Evolutionary conservation across 148 eudicot species (phyloP), one percentile per base, ranked within the genome.

Genomic region (Dysphania ambrosioides): DNA sequence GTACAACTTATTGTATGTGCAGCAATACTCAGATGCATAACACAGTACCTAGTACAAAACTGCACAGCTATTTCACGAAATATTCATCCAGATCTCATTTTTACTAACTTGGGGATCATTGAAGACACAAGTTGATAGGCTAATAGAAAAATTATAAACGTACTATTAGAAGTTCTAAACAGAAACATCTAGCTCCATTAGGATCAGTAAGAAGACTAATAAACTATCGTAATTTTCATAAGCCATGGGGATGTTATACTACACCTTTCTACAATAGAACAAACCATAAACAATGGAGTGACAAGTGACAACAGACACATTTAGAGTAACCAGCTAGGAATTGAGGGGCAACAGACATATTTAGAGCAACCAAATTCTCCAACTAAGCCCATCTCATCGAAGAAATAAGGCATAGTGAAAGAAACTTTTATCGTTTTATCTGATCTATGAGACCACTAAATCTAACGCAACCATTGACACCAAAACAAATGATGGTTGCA

Each of bases 401-500:
- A 44, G 3, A 1, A 35, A 65, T 23, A 38, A 65, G 15, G 12
- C 47, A 2, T 35, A 65, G 69, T 65, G 5, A 16, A 36, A 19
- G 19, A 31, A 31, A 2, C 35, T 32, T 18, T 18, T 63, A 2
- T 19, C 24, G 3, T 8, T 23, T 24, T 6, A 12, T 49, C 12
- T 9, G 27, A 41, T 72, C 53, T 16, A 26, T 26, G 12, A 21
- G 4, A 62, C 70, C 77, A 64, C n/a, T 26, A 75, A 27, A 40
- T 11, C 49, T 58, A 36, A 18, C 56, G 6, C 58, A 41, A 69
- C 41, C 27, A 70, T 6, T 53, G 64, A 29, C 36, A 41, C 53
- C 18, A 29, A 36, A 71, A 62, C 41, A 77, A 58, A 21, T n/a
- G 44, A 23, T 19, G 40, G 47, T 2, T 55, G 24, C 36, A 95